Evolutionary conservation across 129 eudicot species (phyloP).

Genomic region (Gnaphalium uliginosum): DNA sequence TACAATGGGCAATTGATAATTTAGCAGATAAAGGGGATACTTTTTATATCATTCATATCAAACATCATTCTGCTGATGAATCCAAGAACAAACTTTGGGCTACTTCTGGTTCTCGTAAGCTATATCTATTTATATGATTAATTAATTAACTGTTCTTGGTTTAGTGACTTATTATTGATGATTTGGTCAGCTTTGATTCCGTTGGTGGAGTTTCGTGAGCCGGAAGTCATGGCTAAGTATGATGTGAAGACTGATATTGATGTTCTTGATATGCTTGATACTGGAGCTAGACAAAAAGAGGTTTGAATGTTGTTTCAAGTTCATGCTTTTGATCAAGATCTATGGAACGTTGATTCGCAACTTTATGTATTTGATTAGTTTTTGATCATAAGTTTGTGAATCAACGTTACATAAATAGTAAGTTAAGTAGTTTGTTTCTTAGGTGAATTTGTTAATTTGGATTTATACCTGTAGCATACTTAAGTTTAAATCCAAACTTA

Average conservation of each 20-base stretch:
- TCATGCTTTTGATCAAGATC: background rate
- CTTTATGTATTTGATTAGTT: background rate
- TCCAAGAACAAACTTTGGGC: slow-evolving; percentile 57
- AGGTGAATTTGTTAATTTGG: background rate
- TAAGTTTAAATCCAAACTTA: no score
- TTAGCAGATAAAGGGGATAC: slow-evolving; percentile 69
- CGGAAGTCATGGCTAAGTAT: slow-evolving; percentile 67
- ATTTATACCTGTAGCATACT: background rate
- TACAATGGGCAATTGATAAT: slow-evolving; percentile 76
- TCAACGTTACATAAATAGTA: no score
- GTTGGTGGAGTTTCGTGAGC: slow-evolving; percentile 72
- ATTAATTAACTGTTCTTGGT: slow-evolving; percentile 22
- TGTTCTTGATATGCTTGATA: slow-evolving; percentile 78
- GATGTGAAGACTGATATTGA: slow-evolving; percentile 61
- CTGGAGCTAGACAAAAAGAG: slow-evolving; percentile 84
- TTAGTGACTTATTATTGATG: background rate
- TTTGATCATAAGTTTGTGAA: background rate
- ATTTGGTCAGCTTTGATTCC: slow-evolving; percentile 69
- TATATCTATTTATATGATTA: slow-evolving; percentile 46
- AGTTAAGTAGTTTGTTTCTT: no score
- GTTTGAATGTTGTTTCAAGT: slow-evolving; percentile 20
- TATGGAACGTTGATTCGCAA: background rate
- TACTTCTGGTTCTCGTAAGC: slow-evolving; percentile 72
- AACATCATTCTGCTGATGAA: slow-evolving; percentile 37
- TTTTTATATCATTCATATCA: slow-evolving; percentile 58